These are phyloP conservation scores for Diaporthe destruens DNA, from an alignment of 2,329 filamentous ascomycete species.

Conservation along the genomic window DNA sequence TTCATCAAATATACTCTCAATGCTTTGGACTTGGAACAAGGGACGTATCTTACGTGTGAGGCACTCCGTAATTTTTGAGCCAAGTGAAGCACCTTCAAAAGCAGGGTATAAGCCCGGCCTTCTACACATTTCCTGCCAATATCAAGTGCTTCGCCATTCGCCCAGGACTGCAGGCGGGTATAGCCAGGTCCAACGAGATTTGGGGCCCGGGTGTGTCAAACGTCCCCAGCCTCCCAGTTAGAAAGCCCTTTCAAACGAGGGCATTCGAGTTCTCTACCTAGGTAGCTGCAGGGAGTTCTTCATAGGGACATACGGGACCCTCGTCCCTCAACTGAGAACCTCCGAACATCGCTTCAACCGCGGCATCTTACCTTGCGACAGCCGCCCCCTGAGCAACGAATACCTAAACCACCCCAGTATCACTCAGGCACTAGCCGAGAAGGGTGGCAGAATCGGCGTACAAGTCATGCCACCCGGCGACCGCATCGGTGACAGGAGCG, in stretches of 20 bases:
- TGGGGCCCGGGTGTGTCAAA: slow-evolving; percentile 16
- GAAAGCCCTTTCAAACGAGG: not conserved
- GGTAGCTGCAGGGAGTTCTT: slow-evolving; percentile 22
- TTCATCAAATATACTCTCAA: slow-evolving; percentile 8
- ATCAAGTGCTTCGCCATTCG: slow-evolving; percentile 9
- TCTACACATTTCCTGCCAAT: not conserved
- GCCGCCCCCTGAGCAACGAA: not conserved
- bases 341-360: not conserved
- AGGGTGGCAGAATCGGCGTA: not conserved
- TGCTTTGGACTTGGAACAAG: not conserved
- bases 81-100: slow-evolving; percentile 1
- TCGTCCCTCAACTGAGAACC: not conserved
- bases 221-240: slow-evolving; percentile 3
- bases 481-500: not conserved
- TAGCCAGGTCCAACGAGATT: slow-evolving; percentile 11
- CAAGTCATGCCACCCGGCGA: slow-evolving; percentile 13
- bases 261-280: not conserved
- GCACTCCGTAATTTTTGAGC: not conserved
- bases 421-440: slow-evolving; percentile 5
- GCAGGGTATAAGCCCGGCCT: not conserved
- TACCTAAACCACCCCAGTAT: not conserved
- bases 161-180: not conserved
- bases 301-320: not conserved
- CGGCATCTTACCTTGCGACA: not conserved
- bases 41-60: not conserved